A percentile compares a stretch with the other conserved stretches of the same genome.
Conservation (phyloP, 169 alveolate genomes). For the Perkinsus chesapeaki region DNA sequence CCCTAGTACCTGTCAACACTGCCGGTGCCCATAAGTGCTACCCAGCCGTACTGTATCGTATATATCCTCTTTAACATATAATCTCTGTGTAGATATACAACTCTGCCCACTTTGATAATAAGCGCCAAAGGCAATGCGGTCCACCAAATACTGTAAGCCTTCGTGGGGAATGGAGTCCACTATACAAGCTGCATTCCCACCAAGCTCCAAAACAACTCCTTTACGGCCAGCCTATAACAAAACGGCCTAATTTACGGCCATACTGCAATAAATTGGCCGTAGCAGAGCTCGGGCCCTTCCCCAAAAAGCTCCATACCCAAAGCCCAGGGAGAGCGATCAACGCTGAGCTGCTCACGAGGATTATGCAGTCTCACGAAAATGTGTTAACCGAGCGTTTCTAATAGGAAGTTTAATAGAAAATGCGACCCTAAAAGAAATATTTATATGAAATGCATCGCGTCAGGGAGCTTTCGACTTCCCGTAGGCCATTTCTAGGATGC, state of each 20-base stretch:
- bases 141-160: not conserved
- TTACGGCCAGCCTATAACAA: not conserved
- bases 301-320: no score
- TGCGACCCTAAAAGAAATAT: no score
- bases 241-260: not conserved
- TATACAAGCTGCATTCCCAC: not conserved
- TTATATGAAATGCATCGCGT: no score
- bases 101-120: slow-evolving; percentile 8
- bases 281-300: no score
- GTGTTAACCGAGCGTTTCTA: no score
- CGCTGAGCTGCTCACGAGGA: no score
- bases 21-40: not conserved
- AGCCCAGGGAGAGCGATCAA: no score
- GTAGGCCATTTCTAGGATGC: no score
- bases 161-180: not conserved
- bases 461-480: no score
- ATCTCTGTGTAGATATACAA: not conserved
- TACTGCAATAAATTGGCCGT: no score
- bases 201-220: not conserved
- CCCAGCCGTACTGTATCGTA: not conserved
- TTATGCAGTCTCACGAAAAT: no score
- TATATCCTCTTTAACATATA: not conserved
- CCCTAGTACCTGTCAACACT: not conserved
- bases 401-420: no score
- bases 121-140: slow-evolving; percentile 6